phyloP scores from a whole-genome alignment of 139 green algal genomes.

The Chlorella sp. region DNA sequence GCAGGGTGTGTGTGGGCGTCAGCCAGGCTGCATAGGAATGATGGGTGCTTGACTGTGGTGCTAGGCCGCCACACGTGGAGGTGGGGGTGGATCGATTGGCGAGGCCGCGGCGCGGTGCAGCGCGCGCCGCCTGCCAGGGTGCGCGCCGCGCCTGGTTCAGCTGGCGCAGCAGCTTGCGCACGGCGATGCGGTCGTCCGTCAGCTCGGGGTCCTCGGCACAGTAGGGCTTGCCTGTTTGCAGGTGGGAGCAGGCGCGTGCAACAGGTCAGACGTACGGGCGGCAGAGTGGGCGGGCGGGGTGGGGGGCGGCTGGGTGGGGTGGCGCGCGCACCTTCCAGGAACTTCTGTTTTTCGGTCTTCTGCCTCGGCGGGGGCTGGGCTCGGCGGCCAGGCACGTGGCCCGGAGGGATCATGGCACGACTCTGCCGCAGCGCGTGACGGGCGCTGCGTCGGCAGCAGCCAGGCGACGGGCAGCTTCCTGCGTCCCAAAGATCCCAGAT shows the following conservation, averaged over 20 bases:
- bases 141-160: not conserved
- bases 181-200: constrained; percentile 24
- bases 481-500: too few species aligned
- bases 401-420: constrained; percentile 24
- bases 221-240: constrained; percentile 34
- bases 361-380: not conserved
- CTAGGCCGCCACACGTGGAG: too few species aligned
- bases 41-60: too few species aligned
- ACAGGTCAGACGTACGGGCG: not conserved
- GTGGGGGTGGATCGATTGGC: too few species aligned
- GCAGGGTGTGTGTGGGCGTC: too few species aligned
- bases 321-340: constrained; percentile 23
- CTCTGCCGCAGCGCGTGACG: too few species aligned
- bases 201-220: constrained; percentile 38
- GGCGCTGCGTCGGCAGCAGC: too few species aligned
- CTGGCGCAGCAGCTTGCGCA: constrained; percentile 18
- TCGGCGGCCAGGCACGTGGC: not conserved
- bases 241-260: not conserved
- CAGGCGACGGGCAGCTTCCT: too few species aligned
- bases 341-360: constrained; percentile 29
- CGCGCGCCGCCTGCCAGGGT: not conserved
- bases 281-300: not conserved
- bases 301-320: not conserved
- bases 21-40: too few species aligned
- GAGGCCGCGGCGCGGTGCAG: too few species aligned